A percentile compares a stretch with the other conserved stretches of the same genome.
phyloP scores from a whole-genome alignment of 2,329 filamentous ascomycete genomes.

The Alternaria burnsii region DNA sequence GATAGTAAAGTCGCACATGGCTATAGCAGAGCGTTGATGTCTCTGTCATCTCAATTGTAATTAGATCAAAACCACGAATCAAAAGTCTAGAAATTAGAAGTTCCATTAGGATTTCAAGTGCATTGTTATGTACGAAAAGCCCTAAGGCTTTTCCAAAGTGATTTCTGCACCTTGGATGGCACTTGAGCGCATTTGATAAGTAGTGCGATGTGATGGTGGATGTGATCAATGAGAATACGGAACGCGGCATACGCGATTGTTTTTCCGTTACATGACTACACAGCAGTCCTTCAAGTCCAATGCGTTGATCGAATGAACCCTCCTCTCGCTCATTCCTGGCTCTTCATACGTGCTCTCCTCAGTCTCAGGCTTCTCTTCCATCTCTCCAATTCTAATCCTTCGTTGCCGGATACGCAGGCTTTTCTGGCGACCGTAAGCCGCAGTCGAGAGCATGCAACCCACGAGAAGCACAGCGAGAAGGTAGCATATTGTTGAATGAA shows the following conservation, averaged over 20 bases:
- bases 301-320: rapidly evolving
- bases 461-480: neutral
- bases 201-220: too few relatives aligned
- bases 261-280: too few relatives aligned
- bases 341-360: neutral
- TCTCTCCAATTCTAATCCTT: too few relatives aligned
- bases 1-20: rapidly evolving
- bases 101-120: too few relatives aligned
- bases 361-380: neutral
- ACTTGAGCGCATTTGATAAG: rapidly evolving
- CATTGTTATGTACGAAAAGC: too few relatives aligned
- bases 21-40: too few relatives aligned
- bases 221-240: too few relatives aligned
- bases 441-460: neutral
- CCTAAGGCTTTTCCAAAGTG: too few relatives aligned
- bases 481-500: neutral
- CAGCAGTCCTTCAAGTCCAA: too few relatives aligned
- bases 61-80: rapidly evolving
- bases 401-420: neutral
- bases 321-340: neutral
- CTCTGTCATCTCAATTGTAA: rapidly evolving
- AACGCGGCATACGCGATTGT: too few relatives aligned
- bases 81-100: too few relatives aligned
- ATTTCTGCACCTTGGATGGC: neutral
- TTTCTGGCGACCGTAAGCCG: neutral